phyloP scores from a whole-genome alignment of 495 filamentous ascomycete genomes.

The Rhizodiscina lignyota region DNA sequence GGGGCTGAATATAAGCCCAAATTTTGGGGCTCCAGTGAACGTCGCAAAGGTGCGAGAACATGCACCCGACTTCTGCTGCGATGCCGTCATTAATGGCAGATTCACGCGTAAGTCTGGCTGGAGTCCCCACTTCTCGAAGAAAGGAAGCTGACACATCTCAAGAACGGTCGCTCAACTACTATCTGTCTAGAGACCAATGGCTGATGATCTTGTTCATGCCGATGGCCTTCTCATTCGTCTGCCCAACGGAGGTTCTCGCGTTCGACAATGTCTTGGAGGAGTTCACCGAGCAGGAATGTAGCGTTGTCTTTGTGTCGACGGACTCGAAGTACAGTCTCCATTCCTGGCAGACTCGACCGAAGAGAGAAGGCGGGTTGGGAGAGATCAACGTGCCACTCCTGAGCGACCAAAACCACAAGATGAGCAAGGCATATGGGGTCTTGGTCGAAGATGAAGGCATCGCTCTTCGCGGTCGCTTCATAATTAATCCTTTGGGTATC shows the following conservation, averaged over 20 bases:
- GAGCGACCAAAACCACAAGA: slow-evolving; percentile 10
- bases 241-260: slow-evolving; percentile 13
- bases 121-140: no score
- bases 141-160: no score
- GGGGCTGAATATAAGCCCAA: no score
- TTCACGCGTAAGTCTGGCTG: no score
- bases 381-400: slow-evolving; percentile 9
- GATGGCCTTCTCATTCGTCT: slow-evolving; percentile 12
- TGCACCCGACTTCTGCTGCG: no score
- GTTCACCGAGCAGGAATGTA: slow-evolving; percentile 7
- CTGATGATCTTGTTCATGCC: slow-evolving; percentile 12
- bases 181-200: slow-evolving; percentile 5
- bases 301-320: slow-evolving; percentile 18
- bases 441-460: slow-evolving; percentile 10
- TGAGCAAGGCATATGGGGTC: slow-evolving; percentile 10
- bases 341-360: slow-evolving; percentile 10
- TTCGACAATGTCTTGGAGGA: slow-evolving; percentile 10
- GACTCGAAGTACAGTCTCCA: slow-evolving; percentile 13
- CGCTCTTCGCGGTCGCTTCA: slow-evolving; percentile 10
- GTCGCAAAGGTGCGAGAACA: no score
- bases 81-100: no score
- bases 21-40: no score
- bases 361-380: slow-evolving; percentile 9
- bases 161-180: slow-evolving; percentile 7
- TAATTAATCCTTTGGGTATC: slow-evolving; percentile 6